Evolutionary conservation across 1,284 basidiomycete genomes (phyloP), one percentile per base, ranked within the genome.

Genomic region (Pseudozyma sp.): DNA sequence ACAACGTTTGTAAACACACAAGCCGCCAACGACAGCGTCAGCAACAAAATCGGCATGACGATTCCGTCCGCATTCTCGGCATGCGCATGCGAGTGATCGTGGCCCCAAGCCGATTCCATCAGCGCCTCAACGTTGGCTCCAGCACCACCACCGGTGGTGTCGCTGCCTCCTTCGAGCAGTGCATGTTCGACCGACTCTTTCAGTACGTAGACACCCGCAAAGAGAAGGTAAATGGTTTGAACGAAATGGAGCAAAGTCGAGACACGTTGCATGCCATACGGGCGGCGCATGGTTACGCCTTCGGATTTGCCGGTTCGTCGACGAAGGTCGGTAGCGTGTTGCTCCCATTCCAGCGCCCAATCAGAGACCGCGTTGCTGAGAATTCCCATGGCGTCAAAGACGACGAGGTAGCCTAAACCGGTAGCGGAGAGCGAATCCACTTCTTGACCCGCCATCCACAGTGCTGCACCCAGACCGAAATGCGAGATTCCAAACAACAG

Each of bases 391-490:
- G 94, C 90, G 84, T 99, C 96, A 81, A 98, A 99, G 0, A 98
- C 94, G 35, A 97, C 90, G 88, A 97, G 92, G 84, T 98, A 99
- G 0, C 96, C 96, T 14, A 98, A 86, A 0, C 94, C 96, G 0
- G 95, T 95, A 60, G 92, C 91, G 2, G 92, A 89, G 31, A 97
- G 87, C 52, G 93, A 95, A 16, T 95, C 95, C 34, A 90, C 89
- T 67, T 92, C 91, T 85, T 98, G 96, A 1, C 95, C 95, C n/a
- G 89, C 88, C 2, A 96, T 90, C 96, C 96, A 99, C 11, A 98
- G 78, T 5, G 85, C 85, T 1, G 87, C 87, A 1, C 89, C 89
- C 3, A 89, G 80, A 0, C 86, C 80, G 42, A 88, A 86, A 76
- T 89, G 87, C 16, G 86, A 68, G 1, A 85, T 50, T 0, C 86